Percentiles rank a stretch among this genome's conserved stretches.
phyloP scores from a whole-genome alignment of 805 yeast genomes.

The Candida lessepsii region DNA sequence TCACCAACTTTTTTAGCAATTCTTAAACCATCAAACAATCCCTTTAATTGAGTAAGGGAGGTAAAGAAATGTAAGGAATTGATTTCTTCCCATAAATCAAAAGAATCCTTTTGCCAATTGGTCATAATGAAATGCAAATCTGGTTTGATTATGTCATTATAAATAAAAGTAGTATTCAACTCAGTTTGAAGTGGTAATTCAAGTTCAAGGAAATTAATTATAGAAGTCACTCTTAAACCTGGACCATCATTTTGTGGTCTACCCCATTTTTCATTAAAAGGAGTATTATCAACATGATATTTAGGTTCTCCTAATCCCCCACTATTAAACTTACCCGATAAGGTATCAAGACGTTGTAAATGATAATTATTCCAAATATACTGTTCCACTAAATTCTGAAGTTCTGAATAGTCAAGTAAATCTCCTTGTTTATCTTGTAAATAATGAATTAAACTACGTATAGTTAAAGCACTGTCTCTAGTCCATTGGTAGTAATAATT shows the following conservation, averaged over 20 bases:
- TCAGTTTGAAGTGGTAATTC: conserved; percentile 7
- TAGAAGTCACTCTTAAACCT: conserved; percentile 70
- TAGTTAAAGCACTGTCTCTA: conserved; percentile 83
- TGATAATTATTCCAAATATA: conserved; percentile 59
- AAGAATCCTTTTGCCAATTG: conserved; percentile 66
- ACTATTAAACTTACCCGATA: conserved; percentile 56
- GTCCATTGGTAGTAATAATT: conserved; percentile 90
- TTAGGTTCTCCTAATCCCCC: conserved; percentile 88
- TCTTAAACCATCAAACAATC: conserved; percentile 54
- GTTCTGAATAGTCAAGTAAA: conserved; percentile 9
- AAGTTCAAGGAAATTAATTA: conserved; percentile 51
- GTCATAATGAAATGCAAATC: conserved; percentile 65
- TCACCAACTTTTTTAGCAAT: conserved; percentile 27
- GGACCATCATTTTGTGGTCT: conserved; percentile 97
- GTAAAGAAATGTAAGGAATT: conserved; percentile 78
- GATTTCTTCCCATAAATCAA: conserved; percentile 93
- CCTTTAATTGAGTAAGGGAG: conserved; percentile 66
- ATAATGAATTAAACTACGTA: conserved; percentile 59
- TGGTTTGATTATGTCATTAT: conserved; percentile 54
- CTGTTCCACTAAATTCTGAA: conserved; percentile 42
- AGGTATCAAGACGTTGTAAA: conserved; percentile 67
- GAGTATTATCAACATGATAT: conserved; percentile 61
- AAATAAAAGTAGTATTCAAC: conserved; percentile 36
- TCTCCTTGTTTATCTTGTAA: conserved; percentile 39
- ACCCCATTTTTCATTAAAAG: conserved; percentile 78